Evolutionary conservation across 495 filamentous ascomycete genomes (phyloP), one percentile per base, ranked within the genome.

Genomic region (Aspergillus bertholletiae): DNA sequence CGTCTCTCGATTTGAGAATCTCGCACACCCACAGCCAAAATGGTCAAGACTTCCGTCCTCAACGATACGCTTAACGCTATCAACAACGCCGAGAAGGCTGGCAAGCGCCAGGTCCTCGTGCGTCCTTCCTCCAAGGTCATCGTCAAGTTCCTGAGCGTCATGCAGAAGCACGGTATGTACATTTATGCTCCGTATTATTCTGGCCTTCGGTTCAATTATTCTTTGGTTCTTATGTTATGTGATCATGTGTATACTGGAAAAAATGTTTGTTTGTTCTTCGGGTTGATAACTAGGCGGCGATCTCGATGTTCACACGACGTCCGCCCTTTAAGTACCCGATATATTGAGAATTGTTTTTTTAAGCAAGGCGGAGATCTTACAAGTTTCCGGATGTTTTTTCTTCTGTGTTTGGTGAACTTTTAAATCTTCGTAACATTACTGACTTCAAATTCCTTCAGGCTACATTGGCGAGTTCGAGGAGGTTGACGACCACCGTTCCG

Each of bases 381-480:
- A 97, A 89, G 88, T 93, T 77, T 89, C 79, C 66, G 63, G 61
- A 67, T 55, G 84, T 83, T 81, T 84, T 46, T 28, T 41, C 18
- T 46, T 61, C 46, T 46, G 39, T 56, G 55, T 56, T 53, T 51
- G 52, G 58, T 34, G 22, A 60, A 64, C 55, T 34, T 64, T 64
- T 64, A 64, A 58, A 57, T 61, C 46, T 27, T 45, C 56, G 61
- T 39, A 51, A 60, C 62, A 65, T 37, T 24, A 53, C 49, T 65
- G 26, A 67, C 56, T 62, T 53, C 84, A 80, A 83, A 86, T 73
- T 70, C 69, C 70, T 68, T 58, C 70, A 96, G 94, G 94, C 71
- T 98, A 97, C 82, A 97, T 98, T 75, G 94, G 93, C 80, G 95
- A 97, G 80, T 98, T 97, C 77, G 95, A 97, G 84, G 91, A 97